A percentile compares a stretch with the other conserved stretches of the same genome.
Conservation (phyloP, 129 eudicot species). For the Tagetes patula region DNA sequence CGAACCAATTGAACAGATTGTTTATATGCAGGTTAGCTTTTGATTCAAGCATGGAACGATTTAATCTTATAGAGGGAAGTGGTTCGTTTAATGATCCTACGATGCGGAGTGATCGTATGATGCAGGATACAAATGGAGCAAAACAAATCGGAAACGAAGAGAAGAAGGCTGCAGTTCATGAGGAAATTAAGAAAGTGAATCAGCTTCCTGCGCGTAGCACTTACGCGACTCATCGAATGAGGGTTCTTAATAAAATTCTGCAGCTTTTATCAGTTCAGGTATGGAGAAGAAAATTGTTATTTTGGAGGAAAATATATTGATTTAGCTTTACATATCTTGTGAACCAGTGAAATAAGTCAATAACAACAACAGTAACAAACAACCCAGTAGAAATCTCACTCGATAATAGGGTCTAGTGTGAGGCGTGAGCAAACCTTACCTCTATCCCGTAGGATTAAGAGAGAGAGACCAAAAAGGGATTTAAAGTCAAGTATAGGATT, state of each 20-base stretch:
- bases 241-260: slow-evolving; percentile 62
- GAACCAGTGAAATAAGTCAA: neutral
- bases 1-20: neutral
- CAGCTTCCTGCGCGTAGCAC: slow-evolving; percentile 66
- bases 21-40: slow-evolving; percentile 6
- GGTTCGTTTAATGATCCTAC: slow-evolving; percentile 11
- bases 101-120: slow-evolving; percentile 18
- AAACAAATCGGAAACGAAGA: slow-evolving; percentile 53
- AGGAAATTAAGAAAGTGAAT: slow-evolving; percentile 65
- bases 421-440: no score
- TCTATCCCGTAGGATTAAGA: no score
- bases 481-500: no score
- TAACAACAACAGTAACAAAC: no score
- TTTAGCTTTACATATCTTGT: neutral
- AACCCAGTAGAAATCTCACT: no score
- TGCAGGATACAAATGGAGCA: slow-evolving; percentile 27
- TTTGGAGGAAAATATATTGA: neutral
- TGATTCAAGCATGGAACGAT: slow-evolving; percentile 39
- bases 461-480: no score
- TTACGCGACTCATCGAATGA: slow-evolving; percentile 71
- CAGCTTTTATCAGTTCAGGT: slow-evolving; percentile 87
- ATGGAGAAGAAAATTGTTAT: neutral
- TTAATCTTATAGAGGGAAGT: slow-evolving; percentile 33
- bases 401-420: no score
- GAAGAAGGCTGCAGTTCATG: slow-evolving; percentile 55